A percentile compares a stretch with the other conserved stretches of the same genome.
These are phyloP conservation scores for Fonsecaea nubica DNA, from an alignment of 2,329 filamentous ascomycete species.

Conservation along the genomic window DNA sequence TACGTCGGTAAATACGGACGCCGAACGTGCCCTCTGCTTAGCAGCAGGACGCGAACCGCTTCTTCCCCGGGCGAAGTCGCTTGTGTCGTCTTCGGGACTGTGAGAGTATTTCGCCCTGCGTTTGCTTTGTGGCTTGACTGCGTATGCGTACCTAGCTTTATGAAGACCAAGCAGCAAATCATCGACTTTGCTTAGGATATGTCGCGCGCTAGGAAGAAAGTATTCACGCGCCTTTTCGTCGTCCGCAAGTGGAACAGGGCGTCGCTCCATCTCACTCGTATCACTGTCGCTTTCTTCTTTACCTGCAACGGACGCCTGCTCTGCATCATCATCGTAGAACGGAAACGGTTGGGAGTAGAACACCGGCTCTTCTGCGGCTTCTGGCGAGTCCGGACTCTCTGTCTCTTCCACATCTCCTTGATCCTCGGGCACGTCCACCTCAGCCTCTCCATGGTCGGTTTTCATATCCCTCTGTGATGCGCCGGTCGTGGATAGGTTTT, in stretches of 20 bases:
- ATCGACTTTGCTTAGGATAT: conserved; percentile 74
- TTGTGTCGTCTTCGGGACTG: conserved; percentile 6
- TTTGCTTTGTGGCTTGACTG: conserved; percentile 27
- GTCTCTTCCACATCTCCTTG: conserved; percentile 5
- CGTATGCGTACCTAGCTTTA: conserved; percentile 65
- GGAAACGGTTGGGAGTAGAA: conserved; percentile 30
- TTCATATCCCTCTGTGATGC: background rate
- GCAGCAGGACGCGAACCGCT: conserved; percentile 17
- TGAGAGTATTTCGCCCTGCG: conserved; percentile 19
- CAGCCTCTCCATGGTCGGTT: background rate
- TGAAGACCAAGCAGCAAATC: conserved; percentile 73
- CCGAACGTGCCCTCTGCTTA: conserved; percentile 9
- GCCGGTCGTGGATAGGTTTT: background rate
- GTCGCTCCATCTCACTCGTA: conserved; percentile 31
- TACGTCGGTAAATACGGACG: conserved; percentile 17
- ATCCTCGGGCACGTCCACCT: conserved; percentile 7
- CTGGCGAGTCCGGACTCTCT: conserved; percentile 5
- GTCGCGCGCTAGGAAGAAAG: conserved; percentile 71
- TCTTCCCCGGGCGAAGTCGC: conserved; percentile 1
- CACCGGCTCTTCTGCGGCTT: conserved; percentile 18
- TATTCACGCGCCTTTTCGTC: conserved; percentile 71
- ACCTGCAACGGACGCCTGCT: conserved; percentile 36
- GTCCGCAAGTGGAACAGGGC: conserved; percentile 68
- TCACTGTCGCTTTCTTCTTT: conserved; percentile 36
- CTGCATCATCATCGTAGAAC: conserved; percentile 20